These are phyloP conservation scores for Metschnikowia lachancei DNA, from an alignment of 805 yeast genomes.

Conservation along the genomic window DNA sequence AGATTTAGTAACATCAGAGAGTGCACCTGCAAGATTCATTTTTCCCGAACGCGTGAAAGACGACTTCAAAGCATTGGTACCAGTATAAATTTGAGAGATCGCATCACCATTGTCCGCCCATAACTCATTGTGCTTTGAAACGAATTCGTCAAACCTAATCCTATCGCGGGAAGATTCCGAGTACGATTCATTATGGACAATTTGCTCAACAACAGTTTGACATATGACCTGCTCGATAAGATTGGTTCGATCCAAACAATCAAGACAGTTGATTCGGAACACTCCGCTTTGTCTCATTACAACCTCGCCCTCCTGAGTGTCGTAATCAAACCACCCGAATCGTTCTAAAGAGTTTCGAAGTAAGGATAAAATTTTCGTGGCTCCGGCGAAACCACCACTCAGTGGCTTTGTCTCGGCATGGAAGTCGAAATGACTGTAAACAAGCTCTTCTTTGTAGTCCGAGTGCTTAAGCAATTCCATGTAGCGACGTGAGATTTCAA, in stretches of 20 bases:
- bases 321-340: slow-evolving; percentile 82
- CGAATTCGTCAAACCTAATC: slow-evolving; percentile 15
- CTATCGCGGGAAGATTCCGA: slow-evolving; percentile 7
- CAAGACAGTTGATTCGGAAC: slow-evolving; percentile 90
- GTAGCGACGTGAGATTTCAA: slow-evolving; percentile 66
- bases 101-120: slow-evolving; percentile 76
- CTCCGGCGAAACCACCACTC: slow-evolving; percentile 83
- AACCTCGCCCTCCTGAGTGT: slow-evolving; percentile 50
- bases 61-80: slow-evolving; percentile 82
- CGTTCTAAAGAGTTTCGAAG: slow-evolving; percentile 65
- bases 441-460: slow-evolving; percentile 31
- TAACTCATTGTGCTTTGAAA: slow-evolving; percentile 17
- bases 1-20: slow-evolving; percentile 96
- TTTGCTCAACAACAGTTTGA: slow-evolving; percentile 56
- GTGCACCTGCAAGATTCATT: slow-evolving; percentile 94
- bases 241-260: slow-evolving; percentile 92
- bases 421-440: slow-evolving; percentile 84
- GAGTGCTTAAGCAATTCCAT: slow-evolving; percentile 48
- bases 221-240: slow-evolving; percentile 83
- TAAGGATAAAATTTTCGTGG: slow-evolving; percentile 61
- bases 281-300: slow-evolving; percentile 83
- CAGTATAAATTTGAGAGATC: slow-evolving; percentile 61
- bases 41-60: slow-evolving; percentile 93
- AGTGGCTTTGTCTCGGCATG: slow-evolving; percentile 80
- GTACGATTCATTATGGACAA: slow-evolving; percentile 7